Base-by-base conservation (phyloP, 371 early-diverging fungal species). In the Capillidium rhysosporum region DNA sequence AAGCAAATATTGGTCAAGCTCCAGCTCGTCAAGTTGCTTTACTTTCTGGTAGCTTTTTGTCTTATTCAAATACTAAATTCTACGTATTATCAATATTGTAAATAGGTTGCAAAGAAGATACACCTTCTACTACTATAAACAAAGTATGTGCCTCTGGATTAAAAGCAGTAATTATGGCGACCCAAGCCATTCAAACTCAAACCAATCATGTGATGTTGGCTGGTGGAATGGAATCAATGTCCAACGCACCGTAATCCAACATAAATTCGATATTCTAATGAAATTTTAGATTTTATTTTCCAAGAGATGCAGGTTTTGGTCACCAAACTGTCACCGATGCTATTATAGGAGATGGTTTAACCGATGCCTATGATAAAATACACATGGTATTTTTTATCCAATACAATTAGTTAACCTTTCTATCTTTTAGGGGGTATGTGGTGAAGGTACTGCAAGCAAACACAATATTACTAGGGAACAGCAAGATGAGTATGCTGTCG, bases 181-280 rank as follows among this genome's bases (percentile, higher is more conserved):
- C 84, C 7, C 84, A 82, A 59, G 69, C 65, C 51, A 71, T 80
- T 57, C 69, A 72, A 61, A 62, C 69, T 21, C 80, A 76, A 24
- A 70, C 69, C 41, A 71, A 73, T 59, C 58, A 71, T 16, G 61
- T 73, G 39, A 80, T 89, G 70, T 68, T 92, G 18, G 89, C 90
- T 40, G 96, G 94, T 58, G 94, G 96, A 46, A 89, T 85, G 86
- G 94, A 96, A 63, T 84, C 84, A 69, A 92, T 95, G 92, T 80
- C 82, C 52, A 89, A 89, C 64, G 73, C 77, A 21, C 92, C 92
- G 62, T 87, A 76, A 66, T 72, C 66, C n/a, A 49, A 40, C 38
- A 31, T 16, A 47, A 39, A 8, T 16, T 31, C 60, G 58, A 41
- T 57, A 58, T 25, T 40, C 9, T 18, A 38, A 34, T 38, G 38